Percentiles rank a stretch among this genome's conserved stretches.
Conservation (phyloP, 2,329 filamentous ascomycete genomes). For the Ascochyta pisi region DNA sequence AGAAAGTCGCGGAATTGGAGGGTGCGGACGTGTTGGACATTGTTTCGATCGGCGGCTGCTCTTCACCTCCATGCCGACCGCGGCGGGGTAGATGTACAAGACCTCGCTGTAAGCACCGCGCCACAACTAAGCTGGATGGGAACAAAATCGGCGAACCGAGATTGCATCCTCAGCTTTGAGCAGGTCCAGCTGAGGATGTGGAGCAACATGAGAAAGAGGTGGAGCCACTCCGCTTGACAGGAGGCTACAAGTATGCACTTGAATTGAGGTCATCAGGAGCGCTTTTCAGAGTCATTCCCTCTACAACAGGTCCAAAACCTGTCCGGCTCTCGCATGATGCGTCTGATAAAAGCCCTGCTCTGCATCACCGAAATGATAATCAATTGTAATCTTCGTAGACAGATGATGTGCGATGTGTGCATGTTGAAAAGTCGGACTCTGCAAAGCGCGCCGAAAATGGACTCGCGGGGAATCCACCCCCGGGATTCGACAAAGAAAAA, state of each 20-base stretch:
- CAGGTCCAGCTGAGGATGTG: slow-evolving; percentile 7
- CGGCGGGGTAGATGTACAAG: slow-evolving; percentile 13
- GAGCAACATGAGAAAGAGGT: background rate
- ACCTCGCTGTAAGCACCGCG: slow-evolving; percentile 15
- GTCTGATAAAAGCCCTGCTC: too few species aligned
- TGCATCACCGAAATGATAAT: too few species aligned
- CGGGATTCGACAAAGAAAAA: background rate
- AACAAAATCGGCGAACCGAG: slow-evolving; percentile 1
- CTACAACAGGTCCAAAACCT: background rate
- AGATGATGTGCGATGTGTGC: background rate
- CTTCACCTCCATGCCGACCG: background rate
- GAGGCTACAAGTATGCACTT: background rate
- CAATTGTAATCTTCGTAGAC: background rate
- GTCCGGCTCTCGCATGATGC: too few species aligned
- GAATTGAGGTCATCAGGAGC: background rate
- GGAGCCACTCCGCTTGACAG: background rate
- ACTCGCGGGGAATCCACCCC: background rate
- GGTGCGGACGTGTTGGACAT: slow-evolving; percentile 3
- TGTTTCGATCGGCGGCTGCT: slow-evolving; percentile 1
- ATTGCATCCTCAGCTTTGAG: slow-evolving; percentile 6
- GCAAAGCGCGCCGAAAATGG: background rate
- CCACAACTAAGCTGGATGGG: slow-evolving; percentile 11
- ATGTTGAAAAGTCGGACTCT: background rate
- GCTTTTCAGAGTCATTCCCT: background rate
- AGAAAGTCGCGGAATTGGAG: background rate